Base-by-base conservation (phyloP, 2,329 filamentous ascomycete species). In the Lomentospora prolificans region DNA sequence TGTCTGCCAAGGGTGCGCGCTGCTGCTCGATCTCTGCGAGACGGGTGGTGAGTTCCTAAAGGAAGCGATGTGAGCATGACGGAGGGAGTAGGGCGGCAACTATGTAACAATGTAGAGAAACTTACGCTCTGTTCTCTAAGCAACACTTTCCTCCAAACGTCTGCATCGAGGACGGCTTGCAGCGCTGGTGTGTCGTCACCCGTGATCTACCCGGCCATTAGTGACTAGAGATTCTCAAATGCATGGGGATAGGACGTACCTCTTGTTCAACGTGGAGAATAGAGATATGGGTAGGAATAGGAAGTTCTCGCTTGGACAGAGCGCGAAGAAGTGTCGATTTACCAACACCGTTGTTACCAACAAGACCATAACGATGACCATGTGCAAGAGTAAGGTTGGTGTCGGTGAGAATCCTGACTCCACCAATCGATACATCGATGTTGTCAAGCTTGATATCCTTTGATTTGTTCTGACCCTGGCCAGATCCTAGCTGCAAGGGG, bases 251-350 rank as follows among this genome's bases (percentile, higher is more conserved):
- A 19, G 27, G 19, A 4, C 19, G 9, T 72, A 90, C 87, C 78
- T 99, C 94, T 79, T 99, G 94, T 70, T 97, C 94, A 53, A 99
- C 94, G 76, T 99, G 94, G 17, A 99, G 82, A 80, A 99, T 99
- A 9, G 94, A 96, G 61, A 99, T 99, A 64, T 99, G 92, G 1
- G 89, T 95, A 9, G 94, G 94, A 72, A 99, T 94, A 3, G 91
- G 82, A 58, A 99, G 81, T 68, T 99, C 94, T 86, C 94, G 84
- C 65, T 90, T 85, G 65, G 91, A 95, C 61, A 99, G 77, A 14
- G 94, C 94, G 63, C 94, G 82, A 59, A 99, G 80, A 61, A 99
- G 76, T n/a, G 94, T 99, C 67, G 90, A 90, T 80, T 94, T 92
- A 79, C 89, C 94, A 61, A 99, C 92, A 90, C 94, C 94, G 81